These are phyloP conservation scores for Metschnikowia similis DNA, from an alignment of 805 yeast species.

Conservation along the genomic window DNA sequence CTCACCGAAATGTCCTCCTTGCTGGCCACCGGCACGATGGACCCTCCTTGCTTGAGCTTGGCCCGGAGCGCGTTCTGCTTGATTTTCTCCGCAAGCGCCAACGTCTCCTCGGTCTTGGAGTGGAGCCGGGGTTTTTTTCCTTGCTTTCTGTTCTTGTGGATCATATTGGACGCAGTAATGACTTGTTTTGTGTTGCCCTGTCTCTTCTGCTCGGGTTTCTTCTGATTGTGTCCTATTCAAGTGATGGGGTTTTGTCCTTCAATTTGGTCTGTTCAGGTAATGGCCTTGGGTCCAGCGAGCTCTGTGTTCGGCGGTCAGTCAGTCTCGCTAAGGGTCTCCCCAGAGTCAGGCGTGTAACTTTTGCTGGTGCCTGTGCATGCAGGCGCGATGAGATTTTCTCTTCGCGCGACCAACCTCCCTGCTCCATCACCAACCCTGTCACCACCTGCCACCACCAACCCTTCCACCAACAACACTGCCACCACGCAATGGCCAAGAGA, in stretches of 20 bases:
- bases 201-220: too few relatives aligned
- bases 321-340: too few relatives aligned
- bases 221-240: too few relatives aligned
- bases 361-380: not conserved
- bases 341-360: too few relatives aligned
- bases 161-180: not conserved
- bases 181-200: too few relatives aligned
- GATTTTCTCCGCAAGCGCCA: constrained; percentile 57
- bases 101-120: constrained; percentile 26
- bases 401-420: not conserved
- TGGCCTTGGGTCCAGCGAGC: too few relatives aligned
- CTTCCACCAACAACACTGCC: too few relatives aligned
- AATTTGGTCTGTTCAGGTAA: too few relatives aligned
- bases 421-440: not conserved
- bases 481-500: constrained; percentile 34
- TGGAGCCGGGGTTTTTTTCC: constrained; percentile 14
- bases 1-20: constrained; percentile 2
- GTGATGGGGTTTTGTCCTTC: too few relatives aligned
- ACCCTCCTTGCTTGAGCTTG: constrained; percentile 10
- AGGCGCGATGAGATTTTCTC: not conserved
- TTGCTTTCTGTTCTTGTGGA: not conserved
- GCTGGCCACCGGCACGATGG: not conserved
- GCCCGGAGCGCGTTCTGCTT: constrained; percentile 27
- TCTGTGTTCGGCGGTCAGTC: too few relatives aligned
- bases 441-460: not conserved